Evolutionary conservation across 2,329 filamentous ascomycete genomes (phyloP), one percentile per base, ranked within the genome.

Genomic region (Pseudopyrenochaeta lycopersici): DNA sequence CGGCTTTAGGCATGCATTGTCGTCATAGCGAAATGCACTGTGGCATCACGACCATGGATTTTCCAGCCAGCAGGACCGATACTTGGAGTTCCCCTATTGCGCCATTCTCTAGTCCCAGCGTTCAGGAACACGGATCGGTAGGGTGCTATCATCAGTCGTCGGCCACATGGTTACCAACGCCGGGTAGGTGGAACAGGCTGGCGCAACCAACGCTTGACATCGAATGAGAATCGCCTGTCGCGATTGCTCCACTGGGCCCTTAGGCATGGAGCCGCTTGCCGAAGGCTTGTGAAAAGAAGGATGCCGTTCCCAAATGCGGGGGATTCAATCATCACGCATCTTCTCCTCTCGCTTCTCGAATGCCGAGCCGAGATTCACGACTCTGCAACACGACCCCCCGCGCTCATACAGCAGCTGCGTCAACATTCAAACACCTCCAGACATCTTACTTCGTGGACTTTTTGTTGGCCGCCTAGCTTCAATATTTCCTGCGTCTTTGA

Each of bases 241-340:
- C 63, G 54, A 65, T 62, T 68, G 64, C 66, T 68, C 66, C 63
- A 64, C 54, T 41, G 51, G 54, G 54, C 52, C 61, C 53, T 58
- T 58, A 66, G 60, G 61, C 58, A 65, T 57, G 58, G 56, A 57
- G 57, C 63, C 61, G 63, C 65, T 62, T 51, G 52, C 62, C 63
- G 60, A 60, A 56, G 50, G 66, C 64, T 66, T 62, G 57, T 64
- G 63, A 64, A 67, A 65, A 72, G 64, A 68, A 68, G 66, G 59
- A 65, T 62, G 59, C 58, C 51, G 60, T 63, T 54, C 60, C 57
- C 21, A 67, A 71, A 73, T 74, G 72, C 72, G 70, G 72, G 72
- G 72, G 73, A 73, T 71, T 54, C 61, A 57, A 64, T 63, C 58
- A 43, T 66, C 66, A 39, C 66, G 66, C 62, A 63, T 67, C 58